Base-by-base conservation (phyloP, 139 green algal genomes). In the Diplosphaera chodatii region DNA sequence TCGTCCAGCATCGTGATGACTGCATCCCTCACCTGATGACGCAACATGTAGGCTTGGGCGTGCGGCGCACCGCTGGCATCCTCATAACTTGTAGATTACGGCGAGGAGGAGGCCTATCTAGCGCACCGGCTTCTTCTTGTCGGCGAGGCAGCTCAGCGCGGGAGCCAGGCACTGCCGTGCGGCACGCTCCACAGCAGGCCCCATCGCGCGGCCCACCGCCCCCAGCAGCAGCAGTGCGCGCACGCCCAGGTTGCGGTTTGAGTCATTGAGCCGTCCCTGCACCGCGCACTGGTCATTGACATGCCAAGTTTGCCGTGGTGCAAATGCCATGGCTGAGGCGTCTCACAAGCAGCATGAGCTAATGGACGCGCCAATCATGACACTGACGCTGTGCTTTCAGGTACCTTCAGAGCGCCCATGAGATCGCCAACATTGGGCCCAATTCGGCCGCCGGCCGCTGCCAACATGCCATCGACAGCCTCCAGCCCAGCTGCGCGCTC, bases 191-290 rank as follows among this genome's bases (percentile, higher is more conserved):
- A 94, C 89, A 22, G 83, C 34, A 18, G 84, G 66, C 1, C 94
- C 94, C 88, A 97, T 91, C 27, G 95, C 93, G 22, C 73, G 73
- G 3, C 91, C 92, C 59, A 98, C 77, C 70, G 89, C 89, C 23
- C 77, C 90, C 40, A 94, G 37, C 63, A 95, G 80, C 22, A 73
- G 64, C 30, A 98, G 74, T 4, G 85, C 83, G 65, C 85, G 78
- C 25, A 86, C 81, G 25, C 79, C 82, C 37, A 97, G 83, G 81
- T 99, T 99, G 74, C 91, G 91, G 85, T 99, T 99, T 63, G 70
- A 88, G 82, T 99, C 95, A 3, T 75, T 63, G 71, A 99, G 75
- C 22, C 94, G 87, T 22, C 63, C 78, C 77, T 83, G 77, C 64
- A 78, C n/a, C n/a, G n/a, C n/a, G n/a, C n/a, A n/a, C n/a, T n/a